Evolutionary conservation across 2,329 filamentous ascomycete species (phyloP).

Genomic region (Rhynchosporium graminicola): DNA sequence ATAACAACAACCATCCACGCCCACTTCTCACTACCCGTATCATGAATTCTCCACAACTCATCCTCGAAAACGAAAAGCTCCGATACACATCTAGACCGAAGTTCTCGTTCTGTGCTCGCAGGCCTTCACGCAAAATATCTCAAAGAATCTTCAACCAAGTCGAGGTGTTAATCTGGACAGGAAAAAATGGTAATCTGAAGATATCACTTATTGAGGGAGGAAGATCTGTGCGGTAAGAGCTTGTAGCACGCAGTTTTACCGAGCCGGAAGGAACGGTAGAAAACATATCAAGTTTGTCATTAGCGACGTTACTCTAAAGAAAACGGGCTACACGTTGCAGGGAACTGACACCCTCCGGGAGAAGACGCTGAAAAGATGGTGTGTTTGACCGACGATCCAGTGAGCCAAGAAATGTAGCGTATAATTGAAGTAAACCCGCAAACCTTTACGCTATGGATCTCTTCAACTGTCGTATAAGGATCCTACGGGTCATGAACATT

Average conservation of each 20-base stretch:
- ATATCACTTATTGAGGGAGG: neutral
- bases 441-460: conserved; percentile 1
- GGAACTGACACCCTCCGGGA: no score
- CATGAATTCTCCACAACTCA: conserved; percentile 2
- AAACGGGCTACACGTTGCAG: no score
- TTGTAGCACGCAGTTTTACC: neutral
- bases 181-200: neutral
- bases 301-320: neutral
- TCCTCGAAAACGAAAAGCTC: conserved; percentile 1
- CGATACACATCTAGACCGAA: neutral
- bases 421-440: neutral
- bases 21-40: neutral
- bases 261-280: conserved; percentile 1
- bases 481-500: conserved; percentile 3
- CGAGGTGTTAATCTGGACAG: neutral
- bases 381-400: neutral
- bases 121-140: neutral
- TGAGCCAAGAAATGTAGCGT: neutral
- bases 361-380: no score
- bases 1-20: conserved; percentile 10
- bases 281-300: neutral
- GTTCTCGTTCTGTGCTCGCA: neutral
- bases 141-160: neutral
- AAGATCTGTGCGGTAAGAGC: neutral
- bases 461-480: neutral